phyloP scores from a whole-genome alignment of 2,329 filamentous ascomycete species.

The Arthrobotrys entomopaga region DNA sequence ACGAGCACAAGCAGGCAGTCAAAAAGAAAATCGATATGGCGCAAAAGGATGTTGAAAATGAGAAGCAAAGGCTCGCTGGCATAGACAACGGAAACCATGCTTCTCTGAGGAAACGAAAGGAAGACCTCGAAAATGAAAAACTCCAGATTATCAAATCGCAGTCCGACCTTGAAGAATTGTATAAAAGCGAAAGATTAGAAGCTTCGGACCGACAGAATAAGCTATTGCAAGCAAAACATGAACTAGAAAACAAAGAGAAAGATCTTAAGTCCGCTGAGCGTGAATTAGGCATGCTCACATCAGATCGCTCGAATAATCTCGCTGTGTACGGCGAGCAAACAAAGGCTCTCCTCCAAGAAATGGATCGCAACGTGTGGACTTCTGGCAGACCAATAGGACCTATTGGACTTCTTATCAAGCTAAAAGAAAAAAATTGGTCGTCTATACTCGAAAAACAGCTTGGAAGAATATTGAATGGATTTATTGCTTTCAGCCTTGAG shows the following conservation, averaged over 20 bases:
- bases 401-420: slow-evolving; percentile 78
- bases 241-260: slow-evolving; percentile 54
- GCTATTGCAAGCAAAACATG: slow-evolving; percentile 57
- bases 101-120: slow-evolving; percentile 61
- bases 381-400: slow-evolving; percentile 80
- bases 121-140: slow-evolving; percentile 69
- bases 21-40: slow-evolving; percentile 54
- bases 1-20: slow-evolving; percentile 51
- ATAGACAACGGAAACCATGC: slow-evolving; percentile 62
- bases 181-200: slow-evolving; percentile 66
- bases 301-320: slow-evolving; percentile 46
- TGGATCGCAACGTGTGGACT: slow-evolving; percentile 77
- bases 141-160: slow-evolving; percentile 72
- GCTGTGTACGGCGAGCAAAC: slow-evolving; percentile 63
- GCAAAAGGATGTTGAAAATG: slow-evolving; percentile 53
- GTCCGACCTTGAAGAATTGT: slow-evolving; percentile 70
- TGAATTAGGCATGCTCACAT: slow-evolving; percentile 59
- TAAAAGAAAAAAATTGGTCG: slow-evolving; percentile 84
- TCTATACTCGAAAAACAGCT: slow-evolving; percentile 81
- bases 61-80: slow-evolving; percentile 42
- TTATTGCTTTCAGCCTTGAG: slow-evolving; percentile 80
- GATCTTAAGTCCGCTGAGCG: slow-evolving; percentile 56
- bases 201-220: slow-evolving; percentile 58
- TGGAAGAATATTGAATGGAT: slow-evolving; percentile 76
- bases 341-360: slow-evolving; percentile 72